A percentile compares a stretch with the other conserved stretches of the same genome.
These are phyloP conservation scores for Chlamydomonas urium DNA, from an alignment of 139 green algal genomes.

Conservation along the genomic window DNA sequence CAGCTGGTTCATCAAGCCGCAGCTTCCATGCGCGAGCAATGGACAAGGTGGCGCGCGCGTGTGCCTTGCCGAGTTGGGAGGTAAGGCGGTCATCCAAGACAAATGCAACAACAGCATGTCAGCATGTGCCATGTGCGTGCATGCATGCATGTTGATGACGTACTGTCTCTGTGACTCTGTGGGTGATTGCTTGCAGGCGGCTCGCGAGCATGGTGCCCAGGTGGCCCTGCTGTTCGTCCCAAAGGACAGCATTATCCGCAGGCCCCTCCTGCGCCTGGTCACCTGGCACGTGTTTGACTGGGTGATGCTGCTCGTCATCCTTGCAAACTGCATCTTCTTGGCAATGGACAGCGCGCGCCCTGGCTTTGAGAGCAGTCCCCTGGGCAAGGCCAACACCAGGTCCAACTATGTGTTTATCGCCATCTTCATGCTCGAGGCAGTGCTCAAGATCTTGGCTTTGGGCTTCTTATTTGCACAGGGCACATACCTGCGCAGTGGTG, in stretches of 20 bases:
- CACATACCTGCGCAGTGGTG: constrained; percentile 39
- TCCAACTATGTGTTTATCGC: constrained; percentile 48
- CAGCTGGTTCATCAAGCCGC: too few species aligned
- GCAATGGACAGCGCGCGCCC: constrained; percentile 37
- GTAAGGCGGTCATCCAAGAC: too few species aligned
- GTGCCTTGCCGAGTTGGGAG: too few species aligned
- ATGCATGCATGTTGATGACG: too few species aligned
- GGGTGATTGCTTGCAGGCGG: too few species aligned
- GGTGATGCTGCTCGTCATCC: constrained; percentile 55
- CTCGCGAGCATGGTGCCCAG: too few species aligned
- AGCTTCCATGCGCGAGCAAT: too few species aligned
- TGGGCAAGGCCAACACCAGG: constrained; percentile 8
- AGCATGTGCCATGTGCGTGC: too few species aligned
- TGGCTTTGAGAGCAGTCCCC: constrained; percentile 14
- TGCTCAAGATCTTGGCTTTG: constrained; percentile 41
- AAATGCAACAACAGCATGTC: too few species aligned
- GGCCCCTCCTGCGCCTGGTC: neutral
- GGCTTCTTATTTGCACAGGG: constrained; percentile 18
- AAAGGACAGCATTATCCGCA: constrained; percentile 3
- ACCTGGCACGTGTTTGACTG: constrained; percentile 4
- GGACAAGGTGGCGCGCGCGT: too few species aligned
- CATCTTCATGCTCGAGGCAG: constrained; percentile 49
- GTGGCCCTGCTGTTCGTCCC: constrained; percentile 8
- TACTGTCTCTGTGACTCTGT: too few species aligned
- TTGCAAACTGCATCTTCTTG: constrained; percentile 45